Percentiles rank a stretch among this genome's conserved stretches.
phyloP scores from a whole-genome alignment of 805 yeast species.

The Starmera dryadoides region DNA sequence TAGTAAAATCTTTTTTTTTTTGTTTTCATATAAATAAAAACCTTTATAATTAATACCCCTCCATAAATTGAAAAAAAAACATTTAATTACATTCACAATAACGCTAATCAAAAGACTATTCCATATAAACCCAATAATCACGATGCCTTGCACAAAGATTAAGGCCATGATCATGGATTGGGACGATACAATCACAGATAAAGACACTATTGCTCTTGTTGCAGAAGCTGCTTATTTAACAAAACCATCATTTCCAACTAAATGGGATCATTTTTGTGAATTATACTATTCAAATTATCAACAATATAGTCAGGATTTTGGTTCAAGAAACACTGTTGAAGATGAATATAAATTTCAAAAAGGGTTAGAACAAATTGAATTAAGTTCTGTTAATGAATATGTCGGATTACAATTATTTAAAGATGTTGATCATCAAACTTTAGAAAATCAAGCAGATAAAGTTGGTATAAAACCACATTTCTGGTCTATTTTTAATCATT shows the following conservation, averaged over 20 bases:
- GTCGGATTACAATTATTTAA: conserved; percentile 31
- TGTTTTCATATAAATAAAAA: too few relatives aligned
- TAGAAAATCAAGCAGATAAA: conserved; percentile 27
- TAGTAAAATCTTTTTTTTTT: too few relatives aligned
- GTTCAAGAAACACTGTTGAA: conserved; percentile 24
- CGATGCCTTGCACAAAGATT: conserved; percentile 4
- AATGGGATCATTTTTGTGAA: conserved; percentile 36
- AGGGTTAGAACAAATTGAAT: conserved; percentile 38
- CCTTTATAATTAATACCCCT: too few relatives aligned
- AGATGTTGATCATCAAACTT: conserved; percentile 26
- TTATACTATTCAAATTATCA: conserved; percentile 33
- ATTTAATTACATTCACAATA: too few relatives aligned
- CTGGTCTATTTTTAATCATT: conserved; percentile 13
- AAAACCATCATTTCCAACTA: conserved; percentile 29
- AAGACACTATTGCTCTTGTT: conserved; percentile 48
- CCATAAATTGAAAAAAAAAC: too few relatives aligned
- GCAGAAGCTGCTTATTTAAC: conserved; percentile 38
- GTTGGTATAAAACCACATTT: conserved; percentile 31
- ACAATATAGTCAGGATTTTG: conserved; percentile 23
- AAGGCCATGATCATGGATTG: conserved; percentile 44
- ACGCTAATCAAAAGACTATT: too few relatives aligned
- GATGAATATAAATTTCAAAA: conserved; percentile 39
- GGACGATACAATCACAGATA: conserved; percentile 57
- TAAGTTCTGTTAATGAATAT: conserved; percentile 38
- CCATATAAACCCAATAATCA: neutral